A percentile compares a stretch with the other conserved stretches of the same genome.
phyloP scores from a whole-genome alignment of 306 rosid genomes.

The Cucurbita moschata region DNA sequence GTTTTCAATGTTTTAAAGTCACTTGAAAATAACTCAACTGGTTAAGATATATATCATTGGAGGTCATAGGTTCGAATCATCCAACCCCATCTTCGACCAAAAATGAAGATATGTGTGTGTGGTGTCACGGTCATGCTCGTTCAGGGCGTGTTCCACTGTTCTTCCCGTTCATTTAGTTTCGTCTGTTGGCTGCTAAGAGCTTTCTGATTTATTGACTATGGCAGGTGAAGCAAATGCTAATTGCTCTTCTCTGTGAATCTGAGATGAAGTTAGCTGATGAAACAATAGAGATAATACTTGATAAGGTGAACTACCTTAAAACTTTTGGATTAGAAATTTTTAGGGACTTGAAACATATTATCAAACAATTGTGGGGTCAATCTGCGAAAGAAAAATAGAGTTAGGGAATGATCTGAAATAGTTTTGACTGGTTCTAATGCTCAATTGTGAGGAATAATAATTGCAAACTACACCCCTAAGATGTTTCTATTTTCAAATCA shows the following conservation, averaged over 20 bases:
- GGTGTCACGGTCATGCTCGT: too few species aligned
- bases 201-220: not conserved
- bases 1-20: not conserved
- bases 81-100: not conserved
- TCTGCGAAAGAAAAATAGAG: not conserved
- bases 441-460: not conserved
- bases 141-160: too few species aligned
- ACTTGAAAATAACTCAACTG: not conserved
- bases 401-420: not conserved
- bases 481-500: not conserved
- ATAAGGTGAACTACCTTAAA: conserved; percentile 37
- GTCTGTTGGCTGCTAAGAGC: not conserved
- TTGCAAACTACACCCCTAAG: not conserved
- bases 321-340: not conserved
- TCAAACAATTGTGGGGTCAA: not conserved
- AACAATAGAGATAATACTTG: conserved; percentile 57
- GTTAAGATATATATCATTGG: not conserved
- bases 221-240: conserved; percentile 83
- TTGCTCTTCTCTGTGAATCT: conserved; percentile 74
- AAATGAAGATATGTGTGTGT: too few species aligned
- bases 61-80: not conserved
- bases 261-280: conserved; percentile 75
- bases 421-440: not conserved
- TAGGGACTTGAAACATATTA: not conserved
- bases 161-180: not conserved